A percentile compares a stretch with the other conserved stretches of the same genome.
phyloP scores from a whole-genome alignment of 2,329 filamentous ascomycete species.

The Verticillium dahliae region DNA sequence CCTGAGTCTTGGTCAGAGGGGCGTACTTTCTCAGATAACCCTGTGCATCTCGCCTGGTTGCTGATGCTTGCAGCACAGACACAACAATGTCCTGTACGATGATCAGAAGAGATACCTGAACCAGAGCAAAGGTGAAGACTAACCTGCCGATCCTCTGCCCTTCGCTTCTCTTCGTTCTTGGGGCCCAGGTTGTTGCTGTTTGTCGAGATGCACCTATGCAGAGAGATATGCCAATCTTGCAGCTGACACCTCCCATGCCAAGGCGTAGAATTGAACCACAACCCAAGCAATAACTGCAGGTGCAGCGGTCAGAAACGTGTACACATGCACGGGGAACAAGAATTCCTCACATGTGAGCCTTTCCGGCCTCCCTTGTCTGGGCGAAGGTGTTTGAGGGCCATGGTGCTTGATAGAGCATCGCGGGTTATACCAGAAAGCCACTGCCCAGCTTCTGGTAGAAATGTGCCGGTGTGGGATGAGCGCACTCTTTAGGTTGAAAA shows the following conservation, averaged over 20 bases:
- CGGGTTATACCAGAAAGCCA: neutral
- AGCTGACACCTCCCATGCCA: neutral
- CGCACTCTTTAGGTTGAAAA: neutral
- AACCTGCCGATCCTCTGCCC: slow-evolving; percentile 33
- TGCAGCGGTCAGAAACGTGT: neutral
- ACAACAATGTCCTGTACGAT: slow-evolving; percentile 68
- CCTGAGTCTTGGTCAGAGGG: slow-evolving; percentile 2
- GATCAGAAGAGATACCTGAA: neutral
- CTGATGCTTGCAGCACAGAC: slow-evolving; percentile 78
- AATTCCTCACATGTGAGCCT: neutral
- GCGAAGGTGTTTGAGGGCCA: neutral
- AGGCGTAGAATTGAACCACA: too few species aligned
- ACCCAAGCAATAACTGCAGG: neutral
- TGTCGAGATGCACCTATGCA: neutral
- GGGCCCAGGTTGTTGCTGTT: neutral
- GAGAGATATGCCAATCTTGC: neutral
- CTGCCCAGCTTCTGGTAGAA: neutral
- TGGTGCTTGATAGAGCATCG: neutral
- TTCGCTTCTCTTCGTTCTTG: slow-evolving; percentile 31
- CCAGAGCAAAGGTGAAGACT: neutral
- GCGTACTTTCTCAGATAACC: slow-evolving; percentile 84
- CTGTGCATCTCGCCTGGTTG: slow-evolving; percentile 88
- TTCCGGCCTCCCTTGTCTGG: neutral
- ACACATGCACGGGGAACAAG: neutral
- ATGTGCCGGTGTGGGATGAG: neutral